These are phyloP conservation scores for Endogone sp. DNA, from an alignment of 192 early-diverging fungal genomes.

Conservation along the genomic window DNA sequence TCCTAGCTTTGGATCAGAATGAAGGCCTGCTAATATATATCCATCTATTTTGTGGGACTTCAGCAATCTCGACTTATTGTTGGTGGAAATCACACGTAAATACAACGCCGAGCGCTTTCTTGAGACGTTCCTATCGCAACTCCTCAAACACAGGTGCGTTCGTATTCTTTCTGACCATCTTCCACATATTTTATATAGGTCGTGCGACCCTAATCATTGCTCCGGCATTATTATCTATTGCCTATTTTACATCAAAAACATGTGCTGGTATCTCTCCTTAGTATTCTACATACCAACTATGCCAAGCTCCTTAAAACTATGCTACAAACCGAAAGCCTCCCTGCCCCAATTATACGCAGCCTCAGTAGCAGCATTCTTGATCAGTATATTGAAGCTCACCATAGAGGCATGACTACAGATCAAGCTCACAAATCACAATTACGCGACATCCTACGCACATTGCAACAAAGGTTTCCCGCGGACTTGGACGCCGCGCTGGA, in stretches of 20 bases:
- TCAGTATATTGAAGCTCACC: constrained; percentile 17
- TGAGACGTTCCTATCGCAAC: constrained; percentile 26
- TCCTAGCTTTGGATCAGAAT: too few relatives aligned
- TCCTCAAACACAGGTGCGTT: constrained; percentile 17
- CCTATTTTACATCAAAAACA: neutral
- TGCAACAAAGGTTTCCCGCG: constrained; percentile 38
- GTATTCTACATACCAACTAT: constrained; percentile 15
- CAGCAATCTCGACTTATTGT: neutral
- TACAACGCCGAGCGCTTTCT: constrained; percentile 44
- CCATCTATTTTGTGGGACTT: too few relatives aligned
- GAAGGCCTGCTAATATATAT: too few relatives aligned
- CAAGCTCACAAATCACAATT: constrained; percentile 19
- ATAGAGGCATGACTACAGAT: constrained; percentile 3
- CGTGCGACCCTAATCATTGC: too few relatives aligned
- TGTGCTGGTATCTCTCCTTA: neutral
- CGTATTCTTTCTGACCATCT: neutral
- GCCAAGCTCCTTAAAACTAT: constrained; percentile 29
- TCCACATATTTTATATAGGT: neutral
- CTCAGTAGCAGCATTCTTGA: constrained; percentile 36
- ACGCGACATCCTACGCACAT: constrained; percentile 19
- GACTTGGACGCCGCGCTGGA: constrained; percentile 40
- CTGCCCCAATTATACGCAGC: constrained; percentile 23
- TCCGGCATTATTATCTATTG: too few relatives aligned
- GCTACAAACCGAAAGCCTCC: constrained; percentile 25
- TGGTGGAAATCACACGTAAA: constrained; percentile 23